Evolutionary conservation across 495 filamentous ascomycete species (phyloP).

Genomic region (Penicillium crystallinum): DNA sequence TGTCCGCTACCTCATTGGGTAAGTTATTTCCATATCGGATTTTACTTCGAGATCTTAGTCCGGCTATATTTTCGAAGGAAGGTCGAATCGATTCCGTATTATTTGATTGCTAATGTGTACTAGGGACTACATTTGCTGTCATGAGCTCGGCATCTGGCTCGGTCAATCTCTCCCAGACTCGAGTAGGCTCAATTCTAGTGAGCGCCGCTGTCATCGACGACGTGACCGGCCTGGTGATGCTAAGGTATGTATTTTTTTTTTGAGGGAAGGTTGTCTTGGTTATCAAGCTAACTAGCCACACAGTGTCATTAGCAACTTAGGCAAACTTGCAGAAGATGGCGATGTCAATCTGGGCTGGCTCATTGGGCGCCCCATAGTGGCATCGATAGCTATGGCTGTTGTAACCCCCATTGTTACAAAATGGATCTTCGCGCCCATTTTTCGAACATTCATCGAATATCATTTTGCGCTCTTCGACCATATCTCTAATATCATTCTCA

Average conservation of each 20-base stretch:
- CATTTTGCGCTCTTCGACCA: conserved; percentile 30
- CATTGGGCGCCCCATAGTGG: conserved; percentile 51
- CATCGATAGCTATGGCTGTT: conserved; percentile 52
- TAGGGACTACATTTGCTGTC: conserved; percentile 32
- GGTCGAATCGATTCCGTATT: background rate
- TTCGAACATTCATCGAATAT: conserved; percentile 28
- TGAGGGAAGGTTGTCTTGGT: background rate
- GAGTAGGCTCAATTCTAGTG: conserved; percentile 31
- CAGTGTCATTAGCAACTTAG: conserved; percentile 46
- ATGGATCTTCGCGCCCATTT: conserved; percentile 42
- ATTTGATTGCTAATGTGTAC: background rate
- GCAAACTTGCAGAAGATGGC: conserved; percentile 21
- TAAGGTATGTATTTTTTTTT: conserved; percentile 38
- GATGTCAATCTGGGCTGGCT: conserved; percentile 34
- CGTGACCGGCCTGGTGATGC: conserved; percentile 71
- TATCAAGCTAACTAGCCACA: background rate
- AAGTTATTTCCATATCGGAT: background rate
- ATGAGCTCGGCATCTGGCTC: conserved; percentile 24
- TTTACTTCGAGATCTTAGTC: background rate
- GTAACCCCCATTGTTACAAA: conserved; percentile 42
- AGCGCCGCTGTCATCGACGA: conserved; percentile 78
- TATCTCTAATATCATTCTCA: conserved; percentile 31
- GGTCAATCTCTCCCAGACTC: conserved; percentile 26
- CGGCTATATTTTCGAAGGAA: background rate
- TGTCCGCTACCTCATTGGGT: conserved; percentile 35